These are phyloP conservation scores for Aschersonia sp. DNA, from an alignment of 2,329 filamentous ascomycete species.

Conservation along the genomic window DNA sequence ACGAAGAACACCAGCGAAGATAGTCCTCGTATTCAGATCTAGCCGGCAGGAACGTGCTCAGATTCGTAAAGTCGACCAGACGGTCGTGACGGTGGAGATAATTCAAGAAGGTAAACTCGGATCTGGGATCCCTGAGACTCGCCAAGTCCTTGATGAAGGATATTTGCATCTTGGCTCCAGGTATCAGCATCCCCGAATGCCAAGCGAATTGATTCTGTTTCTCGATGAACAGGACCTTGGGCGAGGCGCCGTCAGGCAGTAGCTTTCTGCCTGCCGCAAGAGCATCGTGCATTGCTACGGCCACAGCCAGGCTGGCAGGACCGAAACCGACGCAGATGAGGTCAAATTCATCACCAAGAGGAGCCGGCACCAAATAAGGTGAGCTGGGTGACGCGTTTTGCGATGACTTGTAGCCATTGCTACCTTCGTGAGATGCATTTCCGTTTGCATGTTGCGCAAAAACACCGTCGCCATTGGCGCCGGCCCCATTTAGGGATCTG, in stretches of 20 bases:
- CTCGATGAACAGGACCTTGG: constrained; percentile 78
- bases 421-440: constrained; percentile 1
- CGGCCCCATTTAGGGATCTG: background rate
- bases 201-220: constrained; percentile 73
- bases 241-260: constrained; percentile 26
- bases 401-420: constrained; percentile 9
- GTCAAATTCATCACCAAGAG: constrained; percentile 57
- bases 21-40: constrained; percentile 91
- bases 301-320: constrained; percentile 78
- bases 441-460: background rate
- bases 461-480: constrained; percentile 8
- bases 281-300: constrained; percentile 76
- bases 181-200: constrained; percentile 92
- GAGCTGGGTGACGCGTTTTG: constrained; percentile 10
- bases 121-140: constrained; percentile 73
- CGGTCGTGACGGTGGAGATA: constrained; percentile 72
- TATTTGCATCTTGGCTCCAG: constrained; percentile 92
- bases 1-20: constrained; percentile 76
- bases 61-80: constrained; percentile 82
- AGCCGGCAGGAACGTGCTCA: constrained; percentile 75
- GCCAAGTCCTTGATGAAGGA: constrained; percentile 95
- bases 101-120: constrained; percentile 89
- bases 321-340: constrained; percentile 87
- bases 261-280: constrained; percentile 35
- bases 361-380: constrained; percentile 30